A percentile compares a stretch with the other conserved stretches of the same genome.
Conservation (phyloP, 225 moss, liverwort and hornwort genomes). For the Bryum argenteum region DNA sequence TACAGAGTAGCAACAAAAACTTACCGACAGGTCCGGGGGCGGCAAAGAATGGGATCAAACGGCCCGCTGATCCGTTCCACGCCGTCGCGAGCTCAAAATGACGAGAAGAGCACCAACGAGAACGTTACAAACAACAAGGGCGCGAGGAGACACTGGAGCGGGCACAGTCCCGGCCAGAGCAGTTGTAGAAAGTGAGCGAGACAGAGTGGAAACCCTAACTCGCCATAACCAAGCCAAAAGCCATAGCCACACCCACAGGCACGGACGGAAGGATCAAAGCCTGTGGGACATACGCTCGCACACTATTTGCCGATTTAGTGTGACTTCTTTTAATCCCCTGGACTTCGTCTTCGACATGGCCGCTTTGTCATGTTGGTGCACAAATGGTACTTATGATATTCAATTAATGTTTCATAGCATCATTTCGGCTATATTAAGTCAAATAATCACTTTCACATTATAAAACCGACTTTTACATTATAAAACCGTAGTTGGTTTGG, state of each 20-base stretch:
- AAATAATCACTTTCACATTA: too few species aligned
- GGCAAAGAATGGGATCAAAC: background rate
- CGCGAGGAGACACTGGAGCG: background rate
- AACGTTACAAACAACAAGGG: background rate
- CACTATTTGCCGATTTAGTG: background rate
- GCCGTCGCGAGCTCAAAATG: background rate
- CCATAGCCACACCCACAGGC: slow-evolving; percentile 22
- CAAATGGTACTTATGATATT: too few species aligned
- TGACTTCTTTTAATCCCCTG: background rate
- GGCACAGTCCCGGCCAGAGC: background rate
- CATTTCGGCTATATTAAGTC: too few species aligned
- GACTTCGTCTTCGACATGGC: background rate
- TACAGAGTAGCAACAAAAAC: background rate
- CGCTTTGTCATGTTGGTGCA: too few species aligned
- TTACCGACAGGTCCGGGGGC: slow-evolving; percentile 22
- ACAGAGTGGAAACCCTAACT: slow-evolving; percentile 29
- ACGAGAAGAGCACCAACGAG: background rate
- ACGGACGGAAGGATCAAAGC: background rate
- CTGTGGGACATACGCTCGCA: background rate
- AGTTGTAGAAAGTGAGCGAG: background rate
- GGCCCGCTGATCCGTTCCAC: background rate
- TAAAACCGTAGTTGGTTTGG: too few species aligned
- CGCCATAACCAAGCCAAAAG: slow-evolving; percentile 4
- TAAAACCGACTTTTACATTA: too few species aligned
- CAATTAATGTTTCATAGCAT: too few species aligned